Evolutionary conservation across 768 basidiomycete species (phyloP), one percentile per base, ranked within the genome.

Genomic region (Boletus patriciae): DNA sequence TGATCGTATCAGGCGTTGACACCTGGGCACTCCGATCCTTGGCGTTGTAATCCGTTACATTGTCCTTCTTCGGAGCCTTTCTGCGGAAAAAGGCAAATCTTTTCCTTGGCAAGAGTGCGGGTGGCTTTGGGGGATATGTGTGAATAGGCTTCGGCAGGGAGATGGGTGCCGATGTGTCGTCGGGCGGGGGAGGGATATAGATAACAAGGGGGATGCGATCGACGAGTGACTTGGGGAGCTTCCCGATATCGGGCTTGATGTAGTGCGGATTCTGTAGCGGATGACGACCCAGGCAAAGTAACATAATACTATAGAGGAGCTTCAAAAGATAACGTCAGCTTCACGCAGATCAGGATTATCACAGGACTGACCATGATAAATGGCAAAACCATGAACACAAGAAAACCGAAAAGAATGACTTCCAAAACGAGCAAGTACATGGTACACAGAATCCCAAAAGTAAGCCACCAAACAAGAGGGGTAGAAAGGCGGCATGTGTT

Each of bases 401-500:
- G 75, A 57, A 92, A 76, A 25, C 86, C 89, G 16, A 94, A 80
- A 6, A 92, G 62, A 53, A 92, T 69, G 47, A 93, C 84, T 70
- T 93, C 84, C 41, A 84, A 71, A 31, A 85, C 78, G 78, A 88
- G 84, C 52, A 92, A 64, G 66, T 93, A 94, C 76, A 89, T 85
- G 41, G 89, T 83, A 72, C 87, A 85, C 15, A 93, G 74, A 62
- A 93, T 86, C 36, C 83, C 86, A 68, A 94, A 92, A 21, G 82
- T 83, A 45, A 92, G 81, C 89, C 90, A 94, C 91, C 91, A 94
- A 34, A 93, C 74, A 61, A 92, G 87, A 9, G 92, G 92, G 13
- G 91, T 82, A 0, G 87, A 76, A 55, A 77, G 72, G 19, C 92
- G 86, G 55, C 92, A 94, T 16, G 85, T 82, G 59, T 85, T 77